Percentiles rank a stretch among this genome's conserved stretches.
Evolutionary conservation across 2,329 filamentous ascomycete species (phyloP).

Genomic region (Juglanconis oblonga): DNA sequence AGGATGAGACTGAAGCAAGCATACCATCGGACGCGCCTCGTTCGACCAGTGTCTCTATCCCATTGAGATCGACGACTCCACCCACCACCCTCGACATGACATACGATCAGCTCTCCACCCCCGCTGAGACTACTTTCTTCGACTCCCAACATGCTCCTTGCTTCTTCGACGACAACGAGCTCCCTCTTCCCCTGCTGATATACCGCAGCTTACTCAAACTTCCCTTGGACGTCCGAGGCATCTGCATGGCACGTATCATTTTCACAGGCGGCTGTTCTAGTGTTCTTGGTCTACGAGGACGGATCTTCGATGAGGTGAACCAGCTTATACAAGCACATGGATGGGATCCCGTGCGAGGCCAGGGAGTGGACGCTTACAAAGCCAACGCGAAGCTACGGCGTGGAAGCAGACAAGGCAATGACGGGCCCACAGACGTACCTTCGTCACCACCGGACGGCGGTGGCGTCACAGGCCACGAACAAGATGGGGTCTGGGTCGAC

Average conservation of each 20-base stretch:
- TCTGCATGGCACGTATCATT: conserved; percentile 85
- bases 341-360: conserved; percentile 75
- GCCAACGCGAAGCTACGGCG: conserved; percentile 41
- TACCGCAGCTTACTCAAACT: conserved; percentile 74
- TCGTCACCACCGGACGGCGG: conserved; percentile 12
- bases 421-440: conserved; percentile 19
- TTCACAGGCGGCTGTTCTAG: conserved; percentile 79
- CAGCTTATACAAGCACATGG: conserved; percentile 64
- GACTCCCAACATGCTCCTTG: conserved; percentile 46
- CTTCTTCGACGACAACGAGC: conserved; percentile 82
- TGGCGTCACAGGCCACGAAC: conserved; percentile 27
- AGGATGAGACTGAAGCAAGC: conserved; percentile 45
- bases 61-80: conserved; percentile 44
- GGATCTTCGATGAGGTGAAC: conserved; percentile 73
- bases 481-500: conserved; percentile 34
- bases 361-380: conserved; percentile 56
- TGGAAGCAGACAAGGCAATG: conserved; percentile 23
- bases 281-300: conserved; percentile 74
- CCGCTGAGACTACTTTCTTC: conserved; percentile 75
- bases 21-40: conserved; percentile 21
- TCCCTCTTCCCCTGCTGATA: conserved; percentile 71
- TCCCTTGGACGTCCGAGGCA: conserved; percentile 75
- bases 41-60: conserved; percentile 37
- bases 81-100: conserved; percentile 61
- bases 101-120: conserved; percentile 68